Conservation (phyloP, 1,284 basidiomycete genomes). For the Melampsora larici-populina region DNA sequence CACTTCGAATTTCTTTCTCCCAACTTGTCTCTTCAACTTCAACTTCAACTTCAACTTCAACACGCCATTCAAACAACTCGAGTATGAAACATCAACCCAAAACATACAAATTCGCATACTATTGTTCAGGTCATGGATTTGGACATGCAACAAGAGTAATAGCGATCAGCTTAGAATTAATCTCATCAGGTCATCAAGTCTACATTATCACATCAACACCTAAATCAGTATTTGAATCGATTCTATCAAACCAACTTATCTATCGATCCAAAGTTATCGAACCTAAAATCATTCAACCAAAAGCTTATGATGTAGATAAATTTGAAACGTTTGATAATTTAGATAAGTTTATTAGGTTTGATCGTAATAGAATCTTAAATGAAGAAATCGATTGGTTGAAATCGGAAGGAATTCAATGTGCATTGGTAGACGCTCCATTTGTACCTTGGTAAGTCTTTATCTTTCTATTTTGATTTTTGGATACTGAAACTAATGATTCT, state of each 20-base stretch:
- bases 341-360: slow-evolving; percentile 46
- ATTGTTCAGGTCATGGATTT: slow-evolving; percentile 40
- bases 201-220: slow-evolving; percentile 50
- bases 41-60: no score
- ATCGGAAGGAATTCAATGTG: slow-evolving; percentile 61
- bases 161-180: slow-evolving; percentile 47
- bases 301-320: slow-evolving; percentile 61
- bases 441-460: slow-evolving; percentile 63
- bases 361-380: slow-evolving; percentile 61
- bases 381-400: slow-evolving; percentile 64
- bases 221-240: slow-evolving; percentile 47
- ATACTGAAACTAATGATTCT: neutral
- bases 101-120: slow-evolving; percentile 25
- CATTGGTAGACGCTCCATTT: slow-evolving; percentile 72
- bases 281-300: slow-evolving; percentile 51
- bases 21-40: no score
- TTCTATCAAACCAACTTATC: slow-evolving; percentile 39
- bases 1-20: no score
- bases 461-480: neutral
- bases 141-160: slow-evolving; percentile 50
- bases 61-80: no score
- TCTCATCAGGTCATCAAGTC: slow-evolving; percentile 47
- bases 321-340: slow-evolving; percentile 64
- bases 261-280: slow-evolving; percentile 50
- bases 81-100: neutral